These are phyloP conservation scores for Mycena vulgaris DNA, from an alignment of 768 basidiomycete genomes.

Conservation along the genomic window DNA sequence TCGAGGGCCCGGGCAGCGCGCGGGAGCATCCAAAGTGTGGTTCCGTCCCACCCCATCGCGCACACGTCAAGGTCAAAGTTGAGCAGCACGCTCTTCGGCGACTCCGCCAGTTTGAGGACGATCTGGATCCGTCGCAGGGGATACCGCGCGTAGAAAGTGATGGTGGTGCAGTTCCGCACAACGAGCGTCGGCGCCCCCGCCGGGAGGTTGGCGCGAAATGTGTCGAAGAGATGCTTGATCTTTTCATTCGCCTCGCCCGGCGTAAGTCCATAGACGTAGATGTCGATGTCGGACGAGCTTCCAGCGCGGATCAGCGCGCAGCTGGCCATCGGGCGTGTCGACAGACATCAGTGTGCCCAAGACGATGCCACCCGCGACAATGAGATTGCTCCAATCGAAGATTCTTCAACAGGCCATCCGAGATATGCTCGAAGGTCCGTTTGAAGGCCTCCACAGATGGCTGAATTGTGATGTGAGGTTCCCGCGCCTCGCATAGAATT, in stretches of 20 bases:
- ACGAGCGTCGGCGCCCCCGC: constrained; percentile 10
- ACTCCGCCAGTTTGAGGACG: constrained; percentile 22
- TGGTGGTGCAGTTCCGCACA: constrained; percentile 22
- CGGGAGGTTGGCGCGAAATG: constrained; percentile 28
- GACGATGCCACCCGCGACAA: constrained; percentile 21
- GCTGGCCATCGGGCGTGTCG: background rate
- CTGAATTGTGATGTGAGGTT: constrained; percentile 16
- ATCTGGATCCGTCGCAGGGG: constrained; percentile 29
- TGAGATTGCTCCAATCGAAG: constrained; percentile 26
- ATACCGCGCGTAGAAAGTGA: constrained; percentile 32
- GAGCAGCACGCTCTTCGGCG: constrained; percentile 21
- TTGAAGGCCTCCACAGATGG: constrained; percentile 20
- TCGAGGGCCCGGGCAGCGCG: constrained; percentile 31
- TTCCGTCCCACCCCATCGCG: constrained; percentile 34
- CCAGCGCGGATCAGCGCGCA: constrained; percentile 21
- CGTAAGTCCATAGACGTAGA: constrained; percentile 21
- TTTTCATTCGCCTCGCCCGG: constrained; percentile 13
- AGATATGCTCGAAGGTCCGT: constrained; percentile 16
- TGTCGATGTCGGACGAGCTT: constrained; percentile 27
- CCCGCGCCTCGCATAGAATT: constrained; percentile 5
- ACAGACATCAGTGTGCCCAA: constrained; percentile 13
- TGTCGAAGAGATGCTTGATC: constrained; percentile 20
- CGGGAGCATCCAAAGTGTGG: constrained; percentile 28
- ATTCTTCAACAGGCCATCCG: constrained; percentile 23
- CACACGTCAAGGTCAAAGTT: constrained; percentile 33